phyloP scores from a whole-genome alignment of 768 basidiomycete species.

The Saitozyma podzolica region DNA sequence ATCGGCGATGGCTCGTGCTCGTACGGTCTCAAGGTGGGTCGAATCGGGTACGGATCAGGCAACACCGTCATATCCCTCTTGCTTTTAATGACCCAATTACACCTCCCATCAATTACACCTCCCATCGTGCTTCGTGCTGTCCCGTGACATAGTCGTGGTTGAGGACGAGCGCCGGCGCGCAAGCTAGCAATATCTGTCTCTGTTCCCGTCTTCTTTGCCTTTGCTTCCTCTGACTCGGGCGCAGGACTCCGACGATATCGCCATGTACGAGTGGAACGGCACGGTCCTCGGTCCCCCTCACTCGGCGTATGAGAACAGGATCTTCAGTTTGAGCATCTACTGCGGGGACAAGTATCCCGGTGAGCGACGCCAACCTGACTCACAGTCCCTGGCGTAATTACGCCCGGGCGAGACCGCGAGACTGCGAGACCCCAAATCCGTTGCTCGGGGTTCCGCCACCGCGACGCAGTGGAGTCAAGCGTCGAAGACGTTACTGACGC shows the following conservation, averaged over 20 bases:
- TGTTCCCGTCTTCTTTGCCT: no score
- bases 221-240: neutral
- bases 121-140: neutral
- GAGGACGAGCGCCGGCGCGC: no score
- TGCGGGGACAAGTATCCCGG: slow-evolving; percentile 62
- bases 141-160: neutral
- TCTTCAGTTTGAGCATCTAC: slow-evolving; percentile 89
- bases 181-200: no score
- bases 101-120: no score
- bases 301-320: slow-evolving; percentile 98
- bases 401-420: no score
- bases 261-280: slow-evolving; percentile 98
- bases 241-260: slow-evolving; percentile 84
- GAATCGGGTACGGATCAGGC: neutral
- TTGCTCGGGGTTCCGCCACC: neutral
- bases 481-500: slow-evolving; percentile 43
- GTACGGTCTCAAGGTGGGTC: slow-evolving; percentile 74
- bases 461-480: neutral
- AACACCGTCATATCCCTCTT: no score
- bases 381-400: no score
- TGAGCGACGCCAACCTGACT: slow-evolving; percentile 7
- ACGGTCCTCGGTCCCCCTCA: slow-evolving; percentile 99
- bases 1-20: slow-evolving; percentile 98
- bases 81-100: no score
- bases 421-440: neutral